Conservation (phyloP, 179 eudicot genomes). For the Silene vulgaris region DNA sequence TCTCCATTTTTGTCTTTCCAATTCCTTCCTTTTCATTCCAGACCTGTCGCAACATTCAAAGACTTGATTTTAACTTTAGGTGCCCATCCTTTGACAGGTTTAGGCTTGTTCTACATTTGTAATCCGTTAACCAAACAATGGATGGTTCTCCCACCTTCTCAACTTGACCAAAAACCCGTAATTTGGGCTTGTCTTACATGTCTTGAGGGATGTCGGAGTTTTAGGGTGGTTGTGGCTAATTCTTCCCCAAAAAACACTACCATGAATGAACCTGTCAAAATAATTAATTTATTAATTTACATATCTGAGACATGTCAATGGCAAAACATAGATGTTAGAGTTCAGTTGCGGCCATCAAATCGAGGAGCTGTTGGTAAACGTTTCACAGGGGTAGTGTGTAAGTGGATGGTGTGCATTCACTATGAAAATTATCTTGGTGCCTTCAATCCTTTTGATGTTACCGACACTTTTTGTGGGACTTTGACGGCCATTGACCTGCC, state of each 20-base stretch:
- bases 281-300: not conserved
- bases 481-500: not conserved
- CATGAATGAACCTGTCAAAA: not conserved
- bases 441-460: slow-evolving; percentile 21
- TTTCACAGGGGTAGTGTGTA: slow-evolving; percentile 1
- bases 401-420: slow-evolving; percentile 14
- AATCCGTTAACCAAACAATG: slow-evolving; percentile 20
- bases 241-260: not conserved
- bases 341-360: not conserved
- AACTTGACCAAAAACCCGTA: not conserved
- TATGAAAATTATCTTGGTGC: not conserved
- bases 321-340: not conserved
- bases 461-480: not conserved
- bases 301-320: slow-evolving; percentile 4
- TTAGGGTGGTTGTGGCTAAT: not conserved
- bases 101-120: not conserved
- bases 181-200: not conserved
- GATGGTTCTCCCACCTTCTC: slow-evolving; percentile 1
- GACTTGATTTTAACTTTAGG: slow-evolving; percentile 1
- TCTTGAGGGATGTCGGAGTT: not conserved
- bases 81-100: not conserved
- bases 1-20: not conserved
- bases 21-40: not conserved
- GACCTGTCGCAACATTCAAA: not conserved
- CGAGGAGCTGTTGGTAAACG: too few relatives aligned